These are phyloP conservation scores for Quambalaria eucalypti DNA, from an alignment of 1,284 basidiomycete species.

Conservation along the genomic window DNA sequence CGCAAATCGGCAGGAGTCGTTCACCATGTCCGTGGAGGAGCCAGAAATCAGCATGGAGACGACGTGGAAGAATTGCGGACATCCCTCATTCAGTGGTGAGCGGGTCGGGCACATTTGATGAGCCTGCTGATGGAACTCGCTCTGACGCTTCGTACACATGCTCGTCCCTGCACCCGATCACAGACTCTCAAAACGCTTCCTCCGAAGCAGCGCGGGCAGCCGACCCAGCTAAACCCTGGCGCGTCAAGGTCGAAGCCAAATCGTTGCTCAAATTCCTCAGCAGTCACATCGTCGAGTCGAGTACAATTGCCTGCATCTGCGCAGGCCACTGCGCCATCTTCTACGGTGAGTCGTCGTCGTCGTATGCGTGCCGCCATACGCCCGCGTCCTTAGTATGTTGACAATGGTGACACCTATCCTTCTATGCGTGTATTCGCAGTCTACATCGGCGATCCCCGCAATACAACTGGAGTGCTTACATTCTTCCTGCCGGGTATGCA, in stretches of 20 bases:
- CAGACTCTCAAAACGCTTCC: background rate
- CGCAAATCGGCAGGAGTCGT: conserved; percentile 30
- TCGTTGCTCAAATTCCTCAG: conserved; percentile 41
- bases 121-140: no score
- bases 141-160: no score
- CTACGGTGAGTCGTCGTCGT: conserved; percentile 31
- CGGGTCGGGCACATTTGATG: no score
- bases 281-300: conserved; percentile 35
- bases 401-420: no score
- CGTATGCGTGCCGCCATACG: no score
- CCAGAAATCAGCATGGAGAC: conserved; percentile 37
- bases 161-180: no score
- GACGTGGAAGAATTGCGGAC: conserved; percentile 28
- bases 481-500: no score
- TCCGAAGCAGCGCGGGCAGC: background rate
- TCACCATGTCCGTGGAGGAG: conserved; percentile 20
- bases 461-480: no score
- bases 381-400: no score
- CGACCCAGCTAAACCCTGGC: conserved; percentile 10
- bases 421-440: no score
- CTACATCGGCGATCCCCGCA: no score
- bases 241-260: conserved; percentile 40
- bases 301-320: conserved; percentile 45
- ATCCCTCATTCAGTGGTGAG: background rate
- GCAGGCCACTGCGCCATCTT: conserved; percentile 44